A percentile compares a stretch with the other conserved stretches of the same genome.
These are phyloP conservation scores for Phytophthora syringae DNA, from an alignment of 352 stramenopile species.

Conservation along the genomic window DNA sequence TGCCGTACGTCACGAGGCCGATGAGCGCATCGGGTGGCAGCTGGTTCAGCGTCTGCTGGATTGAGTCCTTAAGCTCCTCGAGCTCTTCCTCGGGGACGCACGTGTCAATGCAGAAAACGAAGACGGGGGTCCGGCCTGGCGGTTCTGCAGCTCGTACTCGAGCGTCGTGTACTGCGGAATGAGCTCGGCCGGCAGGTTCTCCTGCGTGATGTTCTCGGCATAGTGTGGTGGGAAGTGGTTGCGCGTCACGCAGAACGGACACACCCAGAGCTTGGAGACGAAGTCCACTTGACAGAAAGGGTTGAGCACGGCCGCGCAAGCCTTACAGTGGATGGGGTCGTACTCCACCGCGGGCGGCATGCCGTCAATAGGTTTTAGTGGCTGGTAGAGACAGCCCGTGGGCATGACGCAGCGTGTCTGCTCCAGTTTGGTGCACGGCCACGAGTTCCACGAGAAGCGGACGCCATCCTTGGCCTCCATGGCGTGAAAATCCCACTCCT, in stretches of 20 bases:
- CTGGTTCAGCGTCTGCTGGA: constrained; percentile 98
- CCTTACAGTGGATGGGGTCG: constrained; percentile 98
- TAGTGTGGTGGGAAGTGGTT: constrained; percentile 98
- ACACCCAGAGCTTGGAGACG: constrained; percentile 99
- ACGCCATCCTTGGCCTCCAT: constrained; percentile 93
- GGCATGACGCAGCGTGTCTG: constrained; percentile 98
- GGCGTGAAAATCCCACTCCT: constrained; percentile 88
- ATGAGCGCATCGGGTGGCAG: constrained; percentile 97
- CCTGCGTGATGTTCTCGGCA: constrained; percentile 97
- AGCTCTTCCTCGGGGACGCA: constrained; percentile 97
- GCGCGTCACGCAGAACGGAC: constrained; percentile 98
- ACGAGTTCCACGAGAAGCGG: constrained; percentile 99
- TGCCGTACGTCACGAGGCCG: constrained; percentile 99
- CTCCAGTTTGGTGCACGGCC: constrained; percentile 97
- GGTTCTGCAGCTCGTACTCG: constrained; percentile 98
- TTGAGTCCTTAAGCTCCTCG: constrained; percentile 97
- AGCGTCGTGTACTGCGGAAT: constrained; percentile 99
- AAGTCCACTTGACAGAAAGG: constrained; percentile 99
- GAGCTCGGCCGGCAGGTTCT: constrained; percentile 98
- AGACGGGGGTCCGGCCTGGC: constrained; percentile 95
- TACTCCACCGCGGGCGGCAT: constrained; percentile 96
- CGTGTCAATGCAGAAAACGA: constrained; percentile 99
- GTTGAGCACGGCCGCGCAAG: constrained; percentile 97
- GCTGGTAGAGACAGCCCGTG: constrained; percentile 94
- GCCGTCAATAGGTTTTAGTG: constrained; percentile 97